Conservation (phyloP, 805 yeast genomes). For the Ogataea saltuana region DNA sequence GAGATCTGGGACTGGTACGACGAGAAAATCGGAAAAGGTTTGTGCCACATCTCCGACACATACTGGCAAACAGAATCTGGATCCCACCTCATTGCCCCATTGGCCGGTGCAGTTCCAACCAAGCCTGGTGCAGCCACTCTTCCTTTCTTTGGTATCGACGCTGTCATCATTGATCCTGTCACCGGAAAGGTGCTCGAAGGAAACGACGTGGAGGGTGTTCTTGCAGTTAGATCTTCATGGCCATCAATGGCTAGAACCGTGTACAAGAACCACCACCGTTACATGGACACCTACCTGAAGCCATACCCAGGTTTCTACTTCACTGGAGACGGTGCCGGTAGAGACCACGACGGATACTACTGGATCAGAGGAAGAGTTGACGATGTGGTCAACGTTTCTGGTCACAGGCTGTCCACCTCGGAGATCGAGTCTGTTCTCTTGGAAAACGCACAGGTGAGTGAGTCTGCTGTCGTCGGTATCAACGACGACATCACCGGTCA, state of each 20-base stretch:
- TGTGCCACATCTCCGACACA: slow-evolving; percentile 91
- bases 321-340: slow-evolving; percentile 98
- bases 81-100: slow-evolving; percentile 89
- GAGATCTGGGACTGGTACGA: slow-evolving; percentile 99
- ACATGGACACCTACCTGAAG: slow-evolving; percentile 85
- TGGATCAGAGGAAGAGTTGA: slow-evolving; percentile 99
- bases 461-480: slow-evolving; percentile 95
- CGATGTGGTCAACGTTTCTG: slow-evolving; percentile 96
- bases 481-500: slow-evolving; percentile 96
- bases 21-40: slow-evolving; percentile 84
- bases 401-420: slow-evolving; percentile 97
- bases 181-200: slow-evolving; percentile 81
- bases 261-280: slow-evolving; percentile 83
- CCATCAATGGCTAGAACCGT: slow-evolving; percentile 99
- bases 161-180: slow-evolving; percentile 91
- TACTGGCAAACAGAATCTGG: slow-evolving; percentile 99
- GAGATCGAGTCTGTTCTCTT: slow-evolving; percentile 93
- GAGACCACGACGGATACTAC: slow-evolving; percentile 93
- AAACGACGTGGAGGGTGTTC: slow-evolving; percentile 93
- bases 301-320: slow-evolving; percentile 94
- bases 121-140: slow-evolving; percentile 97
- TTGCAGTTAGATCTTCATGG: slow-evolving; percentile 90
- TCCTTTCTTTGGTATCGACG: slow-evolving; percentile 94
- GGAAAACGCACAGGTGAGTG: slow-evolving; percentile 79
- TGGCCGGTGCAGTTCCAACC: slow-evolving; percentile 92